Evolutionary conservation across 2,329 filamentous ascomycete genomes (phyloP).

Genomic region (Elsinoe necatrix): DNA sequence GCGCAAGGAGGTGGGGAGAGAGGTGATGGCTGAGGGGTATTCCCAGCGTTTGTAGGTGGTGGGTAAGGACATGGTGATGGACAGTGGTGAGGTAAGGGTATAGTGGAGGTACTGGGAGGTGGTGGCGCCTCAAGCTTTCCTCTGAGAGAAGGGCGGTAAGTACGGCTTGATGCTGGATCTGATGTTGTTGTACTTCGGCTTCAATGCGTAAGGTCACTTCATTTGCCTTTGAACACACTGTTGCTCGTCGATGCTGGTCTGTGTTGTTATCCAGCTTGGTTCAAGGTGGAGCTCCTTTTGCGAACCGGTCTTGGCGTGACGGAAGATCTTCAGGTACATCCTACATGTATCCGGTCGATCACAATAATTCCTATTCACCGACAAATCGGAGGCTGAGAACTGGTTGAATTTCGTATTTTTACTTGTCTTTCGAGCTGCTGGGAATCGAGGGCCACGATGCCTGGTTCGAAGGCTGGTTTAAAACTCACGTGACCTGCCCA

Average conservation of each 20-base stretch:
- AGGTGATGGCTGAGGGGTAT: conserved; percentile 24
- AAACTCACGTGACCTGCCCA: not conserved
- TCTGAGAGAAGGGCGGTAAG: no score
- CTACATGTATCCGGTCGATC: conserved; percentile 7
- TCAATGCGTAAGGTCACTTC: not conserved
- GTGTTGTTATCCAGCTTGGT: not conserved
- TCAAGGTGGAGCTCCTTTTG: not conserved
- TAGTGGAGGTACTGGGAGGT: not conserved
- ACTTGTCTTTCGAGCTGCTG: not conserved
- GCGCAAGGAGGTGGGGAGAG: conserved; percentile 29
- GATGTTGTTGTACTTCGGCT: no score
- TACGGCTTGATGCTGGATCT: no score
- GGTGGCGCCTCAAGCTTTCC: no score
- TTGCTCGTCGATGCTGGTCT: not conserved
- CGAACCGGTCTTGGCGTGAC: not conserved
- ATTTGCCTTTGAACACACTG: not conserved
- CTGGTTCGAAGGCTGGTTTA: no score
- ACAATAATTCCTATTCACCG: not conserved
- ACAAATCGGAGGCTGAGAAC: not conserved
- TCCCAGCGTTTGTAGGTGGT: conserved; percentile 23
- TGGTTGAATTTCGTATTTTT: not conserved
- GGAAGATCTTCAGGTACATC: conserved; percentile 10
- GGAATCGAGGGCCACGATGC: not conserved
- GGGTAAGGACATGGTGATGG: conserved; percentile 13
- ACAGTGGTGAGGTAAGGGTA: not conserved